Evolutionary conservation across 768 basidiomycete species (phyloP), one percentile per base, ranked within the genome.

Genomic region (Boletus tylopilopsis): DNA sequence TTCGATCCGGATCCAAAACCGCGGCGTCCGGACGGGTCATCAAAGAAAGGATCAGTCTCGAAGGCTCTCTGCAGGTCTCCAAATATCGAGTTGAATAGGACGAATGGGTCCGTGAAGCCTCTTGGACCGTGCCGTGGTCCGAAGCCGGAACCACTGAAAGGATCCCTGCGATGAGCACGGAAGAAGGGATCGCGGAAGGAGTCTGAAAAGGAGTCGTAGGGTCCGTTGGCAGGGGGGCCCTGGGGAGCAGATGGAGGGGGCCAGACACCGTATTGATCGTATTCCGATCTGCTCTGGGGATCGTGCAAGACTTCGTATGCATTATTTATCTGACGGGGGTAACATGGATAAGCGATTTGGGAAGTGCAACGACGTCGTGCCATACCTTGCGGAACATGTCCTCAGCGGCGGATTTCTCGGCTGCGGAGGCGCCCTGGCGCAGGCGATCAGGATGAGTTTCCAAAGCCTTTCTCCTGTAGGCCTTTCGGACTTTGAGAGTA

Each of bases 401-500:
- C 59, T 82, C 85, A 6, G 85, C 77, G 0, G 59, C 52, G 8
- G 73, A 62, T 62, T 82, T 89, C n/a, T 88, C 76, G 8, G 73
- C 76, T 12, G 73, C 56, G 23, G 81, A 78, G n/a, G 76, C 73
- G 15, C 74, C 73, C 34, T 71, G 79, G 5, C 79, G 76, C 2
- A 87, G 72, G 37, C 88, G 74, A 60, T 90, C 88, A 6, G 88
- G 88, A 62, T 90, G 88, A 3, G 86, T 90, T 49, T 81, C 72
- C 23, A 90, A 62, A 3, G 88, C 88, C 60, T 71, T 77, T 68
- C 74, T 80, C 66, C 78, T 82, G 74, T 90, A 90, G n/a, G 88
- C 88, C 58, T 78, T 87, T 53, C 85, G 79, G 54, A 90, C 87
- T 90, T 53, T 32, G 21, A 36, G 35, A 25, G 22, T 6, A 44